Evolutionary conservation across 345 rosid species (phyloP).

Genomic region (Brassica cretica): DNA sequence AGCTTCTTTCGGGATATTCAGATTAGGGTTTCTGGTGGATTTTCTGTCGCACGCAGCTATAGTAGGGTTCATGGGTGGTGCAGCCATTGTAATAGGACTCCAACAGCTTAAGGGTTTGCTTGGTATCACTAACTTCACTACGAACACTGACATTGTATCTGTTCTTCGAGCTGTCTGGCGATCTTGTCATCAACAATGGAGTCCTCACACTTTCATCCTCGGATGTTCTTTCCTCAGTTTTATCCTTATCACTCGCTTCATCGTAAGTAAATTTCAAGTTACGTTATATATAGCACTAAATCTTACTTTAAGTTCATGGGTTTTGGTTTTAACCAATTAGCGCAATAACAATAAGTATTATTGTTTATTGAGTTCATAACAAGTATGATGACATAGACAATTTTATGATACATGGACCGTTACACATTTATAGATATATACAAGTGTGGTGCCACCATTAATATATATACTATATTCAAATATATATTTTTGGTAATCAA

Average conservation of each 20-base stretch:
- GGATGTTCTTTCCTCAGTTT: slow-evolving; percentile 41
- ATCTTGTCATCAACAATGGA: slow-evolving; percentile 69
- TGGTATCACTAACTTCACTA: slow-evolving; percentile 71
- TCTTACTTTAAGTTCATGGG: not conserved
- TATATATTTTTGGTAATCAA: too few species aligned
- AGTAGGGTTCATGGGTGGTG: slow-evolving; percentile 95
- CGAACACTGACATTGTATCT: slow-evolving; percentile 76
- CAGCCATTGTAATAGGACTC: slow-evolving; percentile 88
- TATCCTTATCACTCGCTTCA: slow-evolving; percentile 60
- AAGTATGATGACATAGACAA: not conserved
- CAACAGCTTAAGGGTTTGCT: slow-evolving; percentile 89
- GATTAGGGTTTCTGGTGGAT: slow-evolving; percentile 93
- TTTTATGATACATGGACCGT: not conserved
- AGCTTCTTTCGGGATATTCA: slow-evolving; percentile 72
- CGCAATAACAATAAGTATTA: not conserved
- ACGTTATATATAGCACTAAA: not conserved
- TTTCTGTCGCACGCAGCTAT: slow-evolving; percentile 83
- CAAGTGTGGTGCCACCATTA: too few species aligned
- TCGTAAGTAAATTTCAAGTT: slow-evolving; percentile 48
- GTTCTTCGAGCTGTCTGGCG: slow-evolving; percentile 66
- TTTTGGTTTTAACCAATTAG: not conserved
- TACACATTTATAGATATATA: too few species aligned
- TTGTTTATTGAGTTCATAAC: not conserved
- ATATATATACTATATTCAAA: not conserved
- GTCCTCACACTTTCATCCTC: slow-evolving; percentile 26